Base-by-base conservation (phyloP, 2,329 filamentous ascomycete genomes). In the Diaporthe sp. region DNA sequence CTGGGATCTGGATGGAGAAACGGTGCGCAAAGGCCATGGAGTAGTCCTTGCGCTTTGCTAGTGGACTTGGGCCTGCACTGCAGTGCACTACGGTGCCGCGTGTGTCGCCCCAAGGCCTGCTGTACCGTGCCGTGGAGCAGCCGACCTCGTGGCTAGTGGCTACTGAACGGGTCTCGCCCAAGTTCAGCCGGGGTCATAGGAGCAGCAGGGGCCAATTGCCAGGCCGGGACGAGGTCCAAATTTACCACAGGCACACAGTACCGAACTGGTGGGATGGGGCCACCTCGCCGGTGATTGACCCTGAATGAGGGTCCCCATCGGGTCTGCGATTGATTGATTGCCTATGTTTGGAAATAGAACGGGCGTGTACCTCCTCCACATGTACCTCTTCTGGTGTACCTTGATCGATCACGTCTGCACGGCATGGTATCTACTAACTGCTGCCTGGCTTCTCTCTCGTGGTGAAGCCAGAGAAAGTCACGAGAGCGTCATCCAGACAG, bases 141-240 rank as follows among this genome's bases (percentile, higher is more conserved):
- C 25, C 58, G 25, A 22, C 58, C 71, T 73, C 71, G 71, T 73
- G 71, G 71, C 71, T 51, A 25, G 55, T 73, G 58, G 58, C 71
- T 65, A 39, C 46, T 55, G 34, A 9, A 57, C 9, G 46, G 65
- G 49, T 55, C 65, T 42, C 49, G 42, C 9, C 65, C 65, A 69
- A 34, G 42, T 19, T 4, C 39, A 49, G 34, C 46, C 71, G 59
- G 71, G 61, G 46, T 25, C 15, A 22, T 42, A 25, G 25, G 34
- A 51, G 55, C n/a, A 42, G 42, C 39, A 34, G 31, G 42, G 42
- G 37, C 57, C 69, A 72, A 51, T n/a, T 13, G 51, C 46, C 49
- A 65, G 71, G 71, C 70, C 44, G 58, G 39, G 46, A 73, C 42
- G 44, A 44, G 42, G 49, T 34, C 70, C 71, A 73, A 73, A 61